Evolutionary conservation across 257 asterid genomes (phyloP), one percentile per base, ranked within the genome.

Genomic region (Ballota nigra): DNA sequence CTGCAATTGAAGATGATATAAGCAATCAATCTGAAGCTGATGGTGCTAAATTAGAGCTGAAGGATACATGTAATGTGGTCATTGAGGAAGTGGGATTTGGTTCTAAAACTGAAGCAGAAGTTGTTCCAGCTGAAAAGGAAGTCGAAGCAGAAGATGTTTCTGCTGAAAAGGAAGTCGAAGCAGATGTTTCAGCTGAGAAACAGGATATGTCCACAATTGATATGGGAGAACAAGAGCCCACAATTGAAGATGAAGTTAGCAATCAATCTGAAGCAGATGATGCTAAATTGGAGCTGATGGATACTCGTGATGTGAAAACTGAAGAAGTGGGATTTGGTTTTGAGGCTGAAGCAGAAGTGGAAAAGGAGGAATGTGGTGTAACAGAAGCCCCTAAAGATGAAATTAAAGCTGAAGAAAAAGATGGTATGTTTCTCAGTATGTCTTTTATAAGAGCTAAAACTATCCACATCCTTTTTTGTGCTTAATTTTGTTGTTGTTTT

Each of bases 381-480:
- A 22, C 61, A 20, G 28, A 11, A 20, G 53, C 56, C 51, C 16
- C 51, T 69, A 45, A 34, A 7, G 80, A 68, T 33, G 77, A 67
- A 29, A 33, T 12, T 45, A 36, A 68, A 59, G 71, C 45, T 18
- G 73, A 66, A 63, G 75, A 68, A 29, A 49, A 29, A 38, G 67
- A 64, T 55, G 81, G 85, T 77, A 63, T 29, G 72, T 58, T 68
- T 68, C 15, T 28, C 19, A n/a, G 43, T 3, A 20, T 29, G 1
- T 18, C 16, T 5, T 49, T 23, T 49, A 23, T 16, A 40, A 18
- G 3, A 43, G 65, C 36, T 19, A 8, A 57, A 29, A n/a, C n/a
- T 33, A 18, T 74, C 20, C 34, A 58, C 55, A 60, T 68, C 6
- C 19, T 18, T 8, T 28, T 47, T 18, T 23, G 26, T 33, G 26